Evolutionary conservation across 805 yeast genomes (phyloP).

Genomic region (Suhomyces sp.): DNA sequence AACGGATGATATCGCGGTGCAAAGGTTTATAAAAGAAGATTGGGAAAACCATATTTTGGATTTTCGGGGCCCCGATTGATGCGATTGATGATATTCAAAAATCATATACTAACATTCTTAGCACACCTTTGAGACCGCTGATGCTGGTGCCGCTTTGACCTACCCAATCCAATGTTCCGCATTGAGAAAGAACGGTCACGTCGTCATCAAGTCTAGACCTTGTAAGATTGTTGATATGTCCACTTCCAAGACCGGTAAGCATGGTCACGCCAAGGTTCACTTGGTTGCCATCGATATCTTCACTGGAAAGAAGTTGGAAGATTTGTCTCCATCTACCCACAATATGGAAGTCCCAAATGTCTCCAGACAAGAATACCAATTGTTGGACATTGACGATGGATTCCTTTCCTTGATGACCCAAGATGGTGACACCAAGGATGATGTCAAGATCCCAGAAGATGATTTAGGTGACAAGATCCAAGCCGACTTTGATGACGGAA

Average conservation of each 20-base stretch:
- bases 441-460: slow-evolving; percentile 97
- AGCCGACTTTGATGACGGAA: slow-evolving; percentile 95
- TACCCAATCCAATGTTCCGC: slow-evolving; percentile 99
- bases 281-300: slow-evolving; percentile 98
- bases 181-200: slow-evolving; percentile 99
- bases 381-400: slow-evolving; percentile 97
- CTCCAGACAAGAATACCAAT: slow-evolving; percentile 92
- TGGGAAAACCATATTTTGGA: too few relatives aligned
- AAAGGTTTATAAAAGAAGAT: too few relatives aligned
- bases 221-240: slow-evolving; percentile 99
- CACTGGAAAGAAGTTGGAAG: slow-evolving; percentile 99
- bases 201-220: slow-evolving; percentile 98
- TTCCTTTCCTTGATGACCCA: slow-evolving; percentile 93
- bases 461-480: slow-evolving; percentile 93
- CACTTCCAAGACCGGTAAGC: slow-evolving; percentile 99
- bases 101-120: slow-evolving; percentile 26
- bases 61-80: too few relatives aligned
- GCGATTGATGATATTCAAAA: too few relatives aligned
- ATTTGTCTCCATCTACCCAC: slow-evolving; percentile 99
- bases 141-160: slow-evolving; percentile 98
- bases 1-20: too few relatives aligned
- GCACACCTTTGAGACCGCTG: slow-evolving; percentile 97
- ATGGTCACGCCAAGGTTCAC: slow-evolving; percentile 99
- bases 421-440: slow-evolving; percentile 99
- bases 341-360: slow-evolving; percentile 99